Percentiles rank a stretch among this genome's conserved stretches.
Conservation (phyloP, 2,329 filamentous ascomycete species). For the Sphaerulina populicola region DNA sequence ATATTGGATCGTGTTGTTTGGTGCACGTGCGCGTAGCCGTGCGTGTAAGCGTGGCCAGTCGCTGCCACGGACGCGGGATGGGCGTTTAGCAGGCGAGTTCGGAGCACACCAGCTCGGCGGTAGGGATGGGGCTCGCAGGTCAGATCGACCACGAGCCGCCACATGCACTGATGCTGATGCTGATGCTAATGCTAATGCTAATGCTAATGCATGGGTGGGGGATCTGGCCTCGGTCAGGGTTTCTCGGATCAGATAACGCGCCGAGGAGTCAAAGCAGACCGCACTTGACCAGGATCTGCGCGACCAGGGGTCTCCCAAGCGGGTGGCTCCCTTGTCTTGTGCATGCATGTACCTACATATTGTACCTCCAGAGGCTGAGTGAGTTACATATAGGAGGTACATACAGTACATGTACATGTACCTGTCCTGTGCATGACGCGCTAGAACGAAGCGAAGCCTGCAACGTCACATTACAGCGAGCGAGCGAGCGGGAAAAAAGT, state of each 20-base stretch:
- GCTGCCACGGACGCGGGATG: not conserved
- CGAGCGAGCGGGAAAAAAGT: not conserved
- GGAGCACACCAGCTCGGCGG: constrained; percentile 6
- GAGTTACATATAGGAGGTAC: too few species aligned
- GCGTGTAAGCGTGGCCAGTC: not conserved
- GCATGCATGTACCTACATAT: too few species aligned
- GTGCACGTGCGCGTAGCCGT: not conserved
- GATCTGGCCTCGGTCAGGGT: not conserved
- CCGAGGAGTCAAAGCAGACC: not conserved
- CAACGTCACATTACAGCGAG: not conserved
- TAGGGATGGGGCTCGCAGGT: too few species aligned
- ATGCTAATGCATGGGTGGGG: not conserved
- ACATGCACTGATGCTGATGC: too few species aligned
- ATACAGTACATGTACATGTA: too few species aligned
- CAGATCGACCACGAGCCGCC: too few species aligned
- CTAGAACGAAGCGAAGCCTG: not conserved
- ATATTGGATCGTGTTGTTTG: not conserved
- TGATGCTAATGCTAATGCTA: too few species aligned
- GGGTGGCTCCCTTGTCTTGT: too few species aligned
- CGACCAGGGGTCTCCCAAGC: not conserved
- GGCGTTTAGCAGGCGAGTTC: not conserved
- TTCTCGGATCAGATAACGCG: constrained; percentile 10
- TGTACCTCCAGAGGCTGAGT: too few species aligned
- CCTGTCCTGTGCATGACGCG: not conserved
- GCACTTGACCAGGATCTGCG: not conserved